phyloP scores from a whole-genome alignment of 371 early-diverging fungal genomes.

The Lichtheimia ornata region DNA sequence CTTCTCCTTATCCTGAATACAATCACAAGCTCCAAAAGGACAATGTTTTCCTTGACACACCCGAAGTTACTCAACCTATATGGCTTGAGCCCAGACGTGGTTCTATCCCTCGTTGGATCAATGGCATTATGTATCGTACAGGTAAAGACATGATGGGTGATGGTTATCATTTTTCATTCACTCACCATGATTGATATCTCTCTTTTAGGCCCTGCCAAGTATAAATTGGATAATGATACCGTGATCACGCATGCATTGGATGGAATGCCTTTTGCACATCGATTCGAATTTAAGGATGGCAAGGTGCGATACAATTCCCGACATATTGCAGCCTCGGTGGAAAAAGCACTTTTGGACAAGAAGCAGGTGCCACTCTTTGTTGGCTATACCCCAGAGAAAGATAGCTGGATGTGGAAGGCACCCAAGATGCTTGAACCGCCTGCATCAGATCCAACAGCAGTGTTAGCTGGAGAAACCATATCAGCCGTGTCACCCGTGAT shows the following conservation, averaged over 20 bases:
- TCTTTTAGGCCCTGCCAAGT: slow-evolving; percentile 36
- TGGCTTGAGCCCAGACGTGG: slow-evolving; percentile 36
- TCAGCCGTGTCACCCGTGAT: too few species aligned
- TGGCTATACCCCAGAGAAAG: too few species aligned
- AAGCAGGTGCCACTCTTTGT: slow-evolving; percentile 18
- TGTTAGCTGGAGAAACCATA: too few species aligned
- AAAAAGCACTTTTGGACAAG: slow-evolving; percentile 21
- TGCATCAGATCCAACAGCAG: too few species aligned
- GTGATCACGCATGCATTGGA: slow-evolving; percentile 44
- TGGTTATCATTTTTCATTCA: background rate
- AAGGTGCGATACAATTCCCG: slow-evolving; percentile 32
- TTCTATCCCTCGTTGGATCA: slow-evolving; percentile 35
- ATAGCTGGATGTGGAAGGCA: too few species aligned
- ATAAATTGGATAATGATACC: slow-evolving; percentile 29
- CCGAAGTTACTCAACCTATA: slow-evolving; percentile 45
- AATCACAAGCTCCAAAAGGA: background rate
- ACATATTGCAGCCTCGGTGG: slow-evolving; percentile 16
- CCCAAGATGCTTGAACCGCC: too few species aligned
- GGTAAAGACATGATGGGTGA: slow-evolving; percentile 18
- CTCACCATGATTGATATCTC: background rate
- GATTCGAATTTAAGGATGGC: slow-evolving; percentile 32
- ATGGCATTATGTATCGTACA: slow-evolving; percentile 40
- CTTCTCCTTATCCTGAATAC: too few species aligned
- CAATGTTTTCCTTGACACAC: slow-evolving; percentile 23
- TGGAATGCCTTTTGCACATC: slow-evolving; percentile 40